Base-by-base conservation (phyloP, 106 monocot genomes). In the Iris macrosiphon region DNA sequence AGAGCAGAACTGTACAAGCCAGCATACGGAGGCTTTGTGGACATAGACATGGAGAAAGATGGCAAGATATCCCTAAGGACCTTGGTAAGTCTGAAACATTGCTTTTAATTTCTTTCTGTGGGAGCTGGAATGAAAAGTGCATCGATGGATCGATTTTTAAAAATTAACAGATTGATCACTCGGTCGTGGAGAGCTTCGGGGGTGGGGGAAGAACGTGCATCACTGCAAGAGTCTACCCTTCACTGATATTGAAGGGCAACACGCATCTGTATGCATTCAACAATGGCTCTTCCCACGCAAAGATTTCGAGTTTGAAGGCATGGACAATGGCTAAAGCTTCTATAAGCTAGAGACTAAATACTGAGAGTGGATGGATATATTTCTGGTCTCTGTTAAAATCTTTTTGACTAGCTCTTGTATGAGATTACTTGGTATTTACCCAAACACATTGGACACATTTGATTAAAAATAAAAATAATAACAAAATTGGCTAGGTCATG, bases 11-110 rank as follows among this genome's bases (percentile, higher is more conserved):
- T 78, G 13, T 40, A 77, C 73, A 87, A 71, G 26, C 82, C 76
- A 23, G 54, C 62, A 9, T 92, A 74, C 66, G 92, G 86, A 62
- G 82, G 72, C 9, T 76, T 82, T 33, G 70, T 92, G 14, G 30
- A n/a, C n/a, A 33, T 24, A 12, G 65, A 65, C 40, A 57, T 57
- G 19, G 16, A 54, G n/a, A 55, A 43, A 26, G 65, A 64, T 18
- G 21, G 31, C 5, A 42, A 31, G 41, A 64, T 64, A 30, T 64
- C 64, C 42, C 49, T 64, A n/a, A 55, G 54, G 24, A 65, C 43
- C 12, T 41, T 65, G 65, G 65, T 65, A 25, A 2, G 53, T 54
- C 20, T 15, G 26, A n/a, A n/a, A n/a, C n/a, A n/a, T n/a, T n/a
- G n/a, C n/a, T n/a, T n/a, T n/a, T n/a, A n/a, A n/a, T n/a, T n/a